Conservation (phyloP, 208 protist species). For the Crithidia brevicula region DNA sequence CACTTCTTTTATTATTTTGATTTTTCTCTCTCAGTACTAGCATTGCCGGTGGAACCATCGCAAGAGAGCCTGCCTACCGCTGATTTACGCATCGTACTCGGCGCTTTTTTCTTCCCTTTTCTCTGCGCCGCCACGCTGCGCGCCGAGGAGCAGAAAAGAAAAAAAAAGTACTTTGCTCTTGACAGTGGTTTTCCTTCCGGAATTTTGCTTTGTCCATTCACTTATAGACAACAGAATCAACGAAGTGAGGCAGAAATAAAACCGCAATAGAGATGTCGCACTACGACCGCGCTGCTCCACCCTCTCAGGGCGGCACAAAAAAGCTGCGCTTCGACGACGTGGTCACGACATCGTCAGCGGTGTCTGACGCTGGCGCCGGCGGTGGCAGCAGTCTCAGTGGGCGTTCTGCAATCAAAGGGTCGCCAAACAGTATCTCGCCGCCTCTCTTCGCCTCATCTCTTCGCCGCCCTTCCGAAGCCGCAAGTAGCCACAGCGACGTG, state of each 20-base stretch:
- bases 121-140: background rate
- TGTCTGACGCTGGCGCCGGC: background rate
- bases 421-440: background rate
- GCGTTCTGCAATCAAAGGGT: slow-evolving; percentile 22
- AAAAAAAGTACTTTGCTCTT: background rate
- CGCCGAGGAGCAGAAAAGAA: slow-evolving; percentile 9
- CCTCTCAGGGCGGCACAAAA: slow-evolving; percentile 8
- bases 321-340: slow-evolving; percentile 36
- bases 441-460: slow-evolving; percentile 23
- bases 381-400: slow-evolving; percentile 2
- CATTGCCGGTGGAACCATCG: too few relatives aligned
- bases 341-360: slow-evolving; percentile 1
- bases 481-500: slow-evolving; percentile 29
- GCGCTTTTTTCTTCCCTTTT: slow-evolving; percentile 11
- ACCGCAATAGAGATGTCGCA: slow-evolving; percentile 13
- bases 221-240: too few relatives aligned
- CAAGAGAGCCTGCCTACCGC: too few relatives aligned
- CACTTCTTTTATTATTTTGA: too few relatives aligned
- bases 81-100: background rate
- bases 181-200: too few relatives aligned
- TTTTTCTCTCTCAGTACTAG: too few relatives aligned
- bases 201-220: too few relatives aligned
- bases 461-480: slow-evolving; percentile 23
- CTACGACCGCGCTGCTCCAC: background rate
- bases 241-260: too few relatives aligned